Conservation (phyloP, 768 basidiomycete species). For the Mycena polygramma region DNA sequence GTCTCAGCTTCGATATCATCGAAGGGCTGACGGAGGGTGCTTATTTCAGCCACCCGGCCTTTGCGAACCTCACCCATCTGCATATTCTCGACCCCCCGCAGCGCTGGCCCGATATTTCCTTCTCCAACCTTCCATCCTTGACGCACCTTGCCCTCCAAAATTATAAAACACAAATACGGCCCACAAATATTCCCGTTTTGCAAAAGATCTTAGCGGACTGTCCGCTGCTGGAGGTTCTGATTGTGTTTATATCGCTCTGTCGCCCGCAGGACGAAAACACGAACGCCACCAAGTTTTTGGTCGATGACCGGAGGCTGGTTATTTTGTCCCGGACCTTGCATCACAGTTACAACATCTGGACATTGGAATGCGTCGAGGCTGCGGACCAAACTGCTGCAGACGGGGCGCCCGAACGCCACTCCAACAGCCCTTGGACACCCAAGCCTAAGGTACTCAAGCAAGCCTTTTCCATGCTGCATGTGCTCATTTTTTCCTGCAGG, state of each 20-base stretch:
- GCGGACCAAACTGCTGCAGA: neutral
- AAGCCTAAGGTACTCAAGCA: slow-evolving; percentile 9
- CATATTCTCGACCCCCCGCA: slow-evolving; percentile 33
- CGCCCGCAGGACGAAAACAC: slow-evolving; percentile 4
- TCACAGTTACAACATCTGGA: slow-evolving; percentile 14
- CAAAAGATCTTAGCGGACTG: slow-evolving; percentile 8
- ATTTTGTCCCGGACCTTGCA: slow-evolving; percentile 1
- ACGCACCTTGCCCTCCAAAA: slow-evolving; percentile 34
- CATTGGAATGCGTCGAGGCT: too few relatives aligned
- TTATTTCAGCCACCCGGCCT: slow-evolving; percentile 16
- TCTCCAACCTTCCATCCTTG: slow-evolving; percentile 26
- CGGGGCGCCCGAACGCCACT: neutral
- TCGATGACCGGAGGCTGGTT: slow-evolving; percentile 18
- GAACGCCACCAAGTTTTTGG: neutral
- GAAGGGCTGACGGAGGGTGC: slow-evolving; percentile 5
- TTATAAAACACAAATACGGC: slow-evolving; percentile 21
- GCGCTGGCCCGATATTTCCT: slow-evolving; percentile 22
- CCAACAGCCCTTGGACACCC: neutral
- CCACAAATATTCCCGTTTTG: slow-evolving; percentile 18
- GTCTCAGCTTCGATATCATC: slow-evolving; percentile 28
- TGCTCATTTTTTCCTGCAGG: neutral
- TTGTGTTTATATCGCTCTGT: slow-evolving; percentile 20
- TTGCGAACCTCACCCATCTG: slow-evolving; percentile 33
- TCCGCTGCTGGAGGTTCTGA: slow-evolving; percentile 14
- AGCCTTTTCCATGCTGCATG: neutral